These are phyloP conservation scores for Cladorrhinum sp. DNA, from an alignment of 2,329 filamentous ascomycete species.

Conservation along the genomic window DNA sequence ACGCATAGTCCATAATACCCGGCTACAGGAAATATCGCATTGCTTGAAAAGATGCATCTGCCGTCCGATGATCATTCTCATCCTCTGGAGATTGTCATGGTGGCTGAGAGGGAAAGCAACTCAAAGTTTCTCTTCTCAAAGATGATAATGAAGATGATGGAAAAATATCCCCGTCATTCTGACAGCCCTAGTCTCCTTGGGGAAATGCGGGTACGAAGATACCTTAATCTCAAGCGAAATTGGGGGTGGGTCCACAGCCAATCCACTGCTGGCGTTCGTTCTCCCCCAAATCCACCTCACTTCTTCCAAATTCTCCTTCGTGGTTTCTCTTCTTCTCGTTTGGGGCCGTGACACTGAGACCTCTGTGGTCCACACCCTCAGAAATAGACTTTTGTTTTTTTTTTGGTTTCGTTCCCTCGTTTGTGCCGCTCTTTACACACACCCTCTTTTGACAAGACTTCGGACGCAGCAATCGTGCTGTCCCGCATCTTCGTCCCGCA, in stretches of 20 bases:
- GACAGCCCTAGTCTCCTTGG: slow-evolving; percentile 19
- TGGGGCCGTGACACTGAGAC: slow-evolving; percentile 20
- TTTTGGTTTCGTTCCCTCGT: slow-evolving; percentile 24
- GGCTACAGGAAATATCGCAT: background rate
- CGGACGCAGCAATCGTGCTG: background rate
- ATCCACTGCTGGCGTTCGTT: slow-evolving; percentile 22
- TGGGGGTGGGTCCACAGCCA: slow-evolving; percentile 24
- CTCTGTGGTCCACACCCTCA: slow-evolving; percentile 20
- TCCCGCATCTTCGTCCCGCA: background rate
- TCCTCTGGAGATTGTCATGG: background rate
- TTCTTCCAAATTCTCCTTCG: slow-evolving; percentile 12
- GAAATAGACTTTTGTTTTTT: slow-evolving; percentile 16
- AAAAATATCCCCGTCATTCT: slow-evolving; percentile 6
- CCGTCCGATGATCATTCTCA: background rate
- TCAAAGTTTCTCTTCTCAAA: background rate
- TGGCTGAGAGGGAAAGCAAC: background rate
- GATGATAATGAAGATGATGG: background rate
- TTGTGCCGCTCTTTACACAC: slow-evolving; percentile 22
- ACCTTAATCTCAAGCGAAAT: slow-evolving; percentile 30
- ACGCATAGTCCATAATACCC: background rate
- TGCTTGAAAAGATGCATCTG: background rate
- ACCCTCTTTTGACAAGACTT: background rate
- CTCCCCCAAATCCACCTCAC: slow-evolving; percentile 16
- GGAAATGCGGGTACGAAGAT: slow-evolving; percentile 20
- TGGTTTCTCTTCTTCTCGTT: slow-evolving; percentile 22